Evolutionary conservation across 164 flowering plant species (phyloP), one percentile per base, ranked within the genome.

Genomic region (Hamamelis virginiana): DNA sequence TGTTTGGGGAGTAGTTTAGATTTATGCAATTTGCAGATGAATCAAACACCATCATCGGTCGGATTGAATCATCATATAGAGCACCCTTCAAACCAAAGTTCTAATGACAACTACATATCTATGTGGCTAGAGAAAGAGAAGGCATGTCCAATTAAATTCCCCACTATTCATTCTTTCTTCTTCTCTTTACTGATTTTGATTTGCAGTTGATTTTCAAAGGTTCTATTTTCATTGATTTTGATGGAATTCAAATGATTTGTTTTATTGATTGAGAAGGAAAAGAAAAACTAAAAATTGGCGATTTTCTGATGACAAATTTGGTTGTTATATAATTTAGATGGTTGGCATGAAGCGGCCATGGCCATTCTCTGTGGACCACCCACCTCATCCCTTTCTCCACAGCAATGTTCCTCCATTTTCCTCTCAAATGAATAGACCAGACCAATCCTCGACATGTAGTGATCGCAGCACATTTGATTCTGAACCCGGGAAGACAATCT

Each of bases 41-140:
- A 67, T 66, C 59, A 19, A 59, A 10, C 69, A 11, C 6, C 65
- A n/a, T 61, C 68, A 44, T 25, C 78, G 1, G 62, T 57, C 5
- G 64, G 71, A 69, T n/a, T 47, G n/a, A 22, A 46, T 62, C 62
- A 51, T 26, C 67, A 55, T 22, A 25, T 59, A 58, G 79, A 76
- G 77, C 77, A 65, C 79, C 78, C 78, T 78, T 75, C 81, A 67
- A 75, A 62, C 81, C 81, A 78, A 75, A 75, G 46, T 22, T 33
- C 67, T 10, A 2, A 13, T 41, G 9, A 41, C 50, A 58, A 65
- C 56, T 50, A 50, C 48, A 13, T 46, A 41, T 43, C 65, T 23
- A 4, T 11, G 22, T 47, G 5, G 62, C 78, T 65, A 21, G 62
- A 61, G 52, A 67, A 78, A 71, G 75, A 71, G 3, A 72, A 72